Conservation (phyloP, 139 green algal genomes). For the Coelastrella sp. region DNA sequence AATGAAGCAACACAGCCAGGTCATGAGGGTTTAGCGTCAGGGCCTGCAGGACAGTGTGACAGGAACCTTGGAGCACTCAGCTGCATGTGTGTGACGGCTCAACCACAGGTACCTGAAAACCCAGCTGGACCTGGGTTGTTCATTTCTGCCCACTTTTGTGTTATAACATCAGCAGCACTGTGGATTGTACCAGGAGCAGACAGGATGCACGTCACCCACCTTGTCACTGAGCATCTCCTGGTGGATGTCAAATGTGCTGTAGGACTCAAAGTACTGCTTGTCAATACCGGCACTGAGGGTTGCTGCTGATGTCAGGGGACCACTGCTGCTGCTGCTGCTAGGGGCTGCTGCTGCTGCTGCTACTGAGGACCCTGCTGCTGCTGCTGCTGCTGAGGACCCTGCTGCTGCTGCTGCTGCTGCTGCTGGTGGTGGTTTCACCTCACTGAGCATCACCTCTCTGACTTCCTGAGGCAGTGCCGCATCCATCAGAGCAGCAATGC, state of each 20-base stretch:
- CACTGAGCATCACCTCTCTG: not conserved
- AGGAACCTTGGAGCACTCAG: too few species aligned
- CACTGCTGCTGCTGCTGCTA: not conserved
- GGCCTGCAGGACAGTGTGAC: too few species aligned
- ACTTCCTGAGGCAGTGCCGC: constrained; percentile 42
- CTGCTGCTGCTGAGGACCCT: not conserved
- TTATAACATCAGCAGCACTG: too few species aligned
- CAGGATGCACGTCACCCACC: constrained; percentile 48
- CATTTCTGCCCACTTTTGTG: not conserved
- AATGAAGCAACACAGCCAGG: too few species aligned
- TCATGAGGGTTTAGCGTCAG: too few species aligned
- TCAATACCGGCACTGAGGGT: constrained; percentile 64
- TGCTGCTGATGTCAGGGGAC: not conserved
- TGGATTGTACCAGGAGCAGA: too few species aligned
- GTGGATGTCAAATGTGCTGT: constrained; percentile 93
- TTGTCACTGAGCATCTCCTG: constrained; percentile 90
- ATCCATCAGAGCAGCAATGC: constrained; percentile 39
- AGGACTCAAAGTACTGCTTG: constrained; percentile 90
- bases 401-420: not conserved
- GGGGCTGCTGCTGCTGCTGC: constrained; percentile 27
- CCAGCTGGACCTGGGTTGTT: not conserved
- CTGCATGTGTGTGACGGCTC: too few species aligned
- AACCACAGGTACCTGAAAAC: too few species aligned
- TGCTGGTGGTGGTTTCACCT: not conserved
- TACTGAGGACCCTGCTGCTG: not conserved